Conservation (phyloP, 2,329 filamentous ascomycete species). For the Xylogone sp. region DNA sequence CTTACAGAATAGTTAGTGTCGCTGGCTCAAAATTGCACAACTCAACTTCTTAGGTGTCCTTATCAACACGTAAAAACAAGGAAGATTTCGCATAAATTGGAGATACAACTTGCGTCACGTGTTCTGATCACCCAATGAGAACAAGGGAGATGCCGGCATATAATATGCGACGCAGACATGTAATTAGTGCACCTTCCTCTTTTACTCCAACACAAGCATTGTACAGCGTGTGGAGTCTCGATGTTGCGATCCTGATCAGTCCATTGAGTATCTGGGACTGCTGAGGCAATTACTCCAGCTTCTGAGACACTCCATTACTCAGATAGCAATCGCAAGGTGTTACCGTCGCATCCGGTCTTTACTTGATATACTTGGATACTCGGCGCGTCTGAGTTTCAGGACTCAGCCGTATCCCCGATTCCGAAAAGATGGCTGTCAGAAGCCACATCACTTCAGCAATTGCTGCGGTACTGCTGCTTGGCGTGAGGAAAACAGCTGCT, state of each 20-base stretch:
- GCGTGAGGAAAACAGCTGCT: slow-evolving; percentile 14
- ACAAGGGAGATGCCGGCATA: background rate
- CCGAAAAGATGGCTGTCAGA: slow-evolving; percentile 2
- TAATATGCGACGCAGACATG: background rate
- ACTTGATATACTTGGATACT: background rate
- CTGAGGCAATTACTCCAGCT: background rate
- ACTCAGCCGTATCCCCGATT: background rate
- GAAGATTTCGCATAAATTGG: no score
- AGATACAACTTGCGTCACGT: background rate
- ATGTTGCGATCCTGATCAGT: background rate
- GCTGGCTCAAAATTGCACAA: no score
- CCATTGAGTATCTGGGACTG: background rate
- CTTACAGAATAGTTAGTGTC: no score
- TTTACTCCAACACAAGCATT: background rate
- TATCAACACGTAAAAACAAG: no score
- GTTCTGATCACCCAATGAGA: background rate
- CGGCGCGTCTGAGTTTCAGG: background rate
- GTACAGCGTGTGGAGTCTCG: background rate
- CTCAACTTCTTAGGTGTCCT: no score
- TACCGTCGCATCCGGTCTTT: background rate
- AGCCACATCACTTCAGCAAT: background rate
- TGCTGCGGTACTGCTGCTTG: slow-evolving; percentile 6
- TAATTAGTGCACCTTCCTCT: background rate
- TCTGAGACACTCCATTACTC: background rate
- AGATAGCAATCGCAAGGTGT: background rate